Base-by-base conservation (phyloP, 2,329 filamentous ascomycete genomes). In the Trichophyton benhamiae region DNA sequence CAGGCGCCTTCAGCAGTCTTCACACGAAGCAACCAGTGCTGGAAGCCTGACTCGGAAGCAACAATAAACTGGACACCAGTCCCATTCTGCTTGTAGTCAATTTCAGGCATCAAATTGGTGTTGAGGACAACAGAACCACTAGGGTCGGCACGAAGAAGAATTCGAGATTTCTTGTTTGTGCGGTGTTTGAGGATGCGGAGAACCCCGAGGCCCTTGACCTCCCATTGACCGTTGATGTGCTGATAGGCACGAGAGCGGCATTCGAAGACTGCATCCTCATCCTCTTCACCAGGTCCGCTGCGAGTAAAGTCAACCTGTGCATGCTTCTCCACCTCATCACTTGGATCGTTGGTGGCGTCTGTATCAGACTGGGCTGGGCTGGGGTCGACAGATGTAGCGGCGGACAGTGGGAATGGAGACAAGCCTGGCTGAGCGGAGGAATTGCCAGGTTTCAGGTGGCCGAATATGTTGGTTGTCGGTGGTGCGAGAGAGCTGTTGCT, bases 91-190 rank as follows among this genome's bases (percentile, higher is more conserved):
- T 82, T 82, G 76, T 91, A 91, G 3, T 78, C 77, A 59, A 85
- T 74, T n/a, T 80, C 76, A 1, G 83, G 76, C 38, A 89, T 73
- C 57, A 91, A 72, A 20, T 78, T 73, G 66, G 86, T 83, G 75
- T 95, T 95, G 68, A 95, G 76, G 2, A 87, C 81, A 55, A 92
- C 78, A 44, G 87, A 82, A 15, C 89, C 89, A 64, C 85, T 82
- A 0, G 88, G 88, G 65, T 91, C 87, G n/a, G 83, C 83, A 58
- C 89, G 84, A 64, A 91, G 75, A 20, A 95, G 75, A 53, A 94
- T 76, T 46, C 89, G 83, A 3, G 85, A 81, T 30, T 81, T 79
- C 20, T 82, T 83, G 0, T 84, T 88, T 15, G 80, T 79, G 71
- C 88, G 87, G 76, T 92, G 82, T 73, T 87, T 87, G 64, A 95